Conservation (phyloP, 495 filamentous ascomycete genomes). For the Xylaria scruposa region DNA sequence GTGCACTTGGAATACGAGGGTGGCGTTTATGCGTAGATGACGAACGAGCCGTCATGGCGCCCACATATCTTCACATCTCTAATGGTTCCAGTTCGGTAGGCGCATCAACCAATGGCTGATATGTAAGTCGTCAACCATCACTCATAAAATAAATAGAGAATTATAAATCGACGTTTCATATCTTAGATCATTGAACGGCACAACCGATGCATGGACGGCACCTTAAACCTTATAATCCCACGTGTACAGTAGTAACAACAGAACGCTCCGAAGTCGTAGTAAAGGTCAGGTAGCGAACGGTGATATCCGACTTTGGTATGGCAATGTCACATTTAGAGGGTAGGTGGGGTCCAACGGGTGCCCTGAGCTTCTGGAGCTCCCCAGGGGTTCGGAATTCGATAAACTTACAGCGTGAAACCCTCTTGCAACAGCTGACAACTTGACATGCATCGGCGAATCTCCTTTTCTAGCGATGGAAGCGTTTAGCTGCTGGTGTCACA, state of each 20-base stretch:
- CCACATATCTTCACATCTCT: neutral
- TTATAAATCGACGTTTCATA: neutral
- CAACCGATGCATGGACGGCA: constrained; percentile 5
- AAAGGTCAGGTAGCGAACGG: neutral
- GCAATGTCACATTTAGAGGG: neutral
- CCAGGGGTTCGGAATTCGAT: constrained; percentile 2
- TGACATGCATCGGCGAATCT: constrained; percentile 1
- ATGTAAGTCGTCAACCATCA: neutral
- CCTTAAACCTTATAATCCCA: constrained; percentile 15
- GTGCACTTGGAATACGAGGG: neutral
- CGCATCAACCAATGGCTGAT: neutral
- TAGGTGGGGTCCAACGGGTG: neutral
- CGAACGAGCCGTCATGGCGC: neutral
- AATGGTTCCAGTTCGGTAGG: neutral
- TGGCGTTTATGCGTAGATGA: neutral
- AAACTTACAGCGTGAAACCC: constrained; percentile 8
- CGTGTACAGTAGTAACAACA: neutral
- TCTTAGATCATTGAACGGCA: constrained; percentile 9
- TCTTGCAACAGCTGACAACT: constrained; percentile 17
- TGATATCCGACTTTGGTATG: neutral
- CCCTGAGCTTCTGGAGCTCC: constrained; percentile 5
- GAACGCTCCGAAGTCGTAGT: neutral
- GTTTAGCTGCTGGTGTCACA: neutral
- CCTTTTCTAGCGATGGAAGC: neutral
- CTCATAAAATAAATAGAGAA: neutral